Evolutionary conservation across 1,284 basidiomycete species (phyloP).

Genomic region (Melampsora occidentalis): DNA sequence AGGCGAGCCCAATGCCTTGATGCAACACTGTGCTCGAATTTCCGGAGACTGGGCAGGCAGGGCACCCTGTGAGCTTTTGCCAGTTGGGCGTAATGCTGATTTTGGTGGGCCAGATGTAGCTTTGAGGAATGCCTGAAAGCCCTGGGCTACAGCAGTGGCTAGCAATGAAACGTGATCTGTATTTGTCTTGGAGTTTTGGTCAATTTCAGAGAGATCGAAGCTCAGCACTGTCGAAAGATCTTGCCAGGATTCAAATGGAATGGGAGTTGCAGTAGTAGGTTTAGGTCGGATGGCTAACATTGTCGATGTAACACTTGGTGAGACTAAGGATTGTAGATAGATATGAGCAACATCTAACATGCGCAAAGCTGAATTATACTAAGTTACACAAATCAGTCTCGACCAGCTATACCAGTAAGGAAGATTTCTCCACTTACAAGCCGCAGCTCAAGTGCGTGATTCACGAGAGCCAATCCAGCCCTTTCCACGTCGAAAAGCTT

Average conservation of each 20-base stretch:
- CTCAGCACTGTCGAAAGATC: slow-evolving; percentile 24
- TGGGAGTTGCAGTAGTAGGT: slow-evolving; percentile 20
- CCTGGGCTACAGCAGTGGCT: slow-evolving; percentile 34
- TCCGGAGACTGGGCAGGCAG: slow-evolving; percentile 13
- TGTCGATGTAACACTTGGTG: neutral
- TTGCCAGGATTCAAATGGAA: slow-evolving; percentile 27
- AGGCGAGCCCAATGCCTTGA: slow-evolving; percentile 17
- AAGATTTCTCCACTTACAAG: slow-evolving; percentile 13
- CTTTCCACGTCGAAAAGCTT: slow-evolving; percentile 29
- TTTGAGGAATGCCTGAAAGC: slow-evolving; percentile 41
- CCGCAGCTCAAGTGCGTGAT: slow-evolving; percentile 36
- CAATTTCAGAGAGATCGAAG: slow-evolving; percentile 20
- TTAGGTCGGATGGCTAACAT: slow-evolving; percentile 10
- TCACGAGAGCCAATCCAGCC: slow-evolving; percentile 38
- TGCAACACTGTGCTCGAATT: slow-evolving; percentile 28
- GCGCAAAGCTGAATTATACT: slow-evolving; percentile 42
- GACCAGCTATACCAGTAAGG: neutral
- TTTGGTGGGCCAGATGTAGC: slow-evolving; percentile 8
- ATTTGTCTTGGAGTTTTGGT: slow-evolving; percentile 1
- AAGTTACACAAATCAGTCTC: neutral
- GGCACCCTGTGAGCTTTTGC: neutral
- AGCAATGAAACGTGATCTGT: slow-evolving; percentile 13
- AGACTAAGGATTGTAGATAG: slow-evolving; percentile 29
- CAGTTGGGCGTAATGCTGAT: slow-evolving; percentile 9
- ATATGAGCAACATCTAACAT: slow-evolving; percentile 29